Conservation (phyloP, 257 asterid genomes). For the Nicotiana sylvestris region DNA sequence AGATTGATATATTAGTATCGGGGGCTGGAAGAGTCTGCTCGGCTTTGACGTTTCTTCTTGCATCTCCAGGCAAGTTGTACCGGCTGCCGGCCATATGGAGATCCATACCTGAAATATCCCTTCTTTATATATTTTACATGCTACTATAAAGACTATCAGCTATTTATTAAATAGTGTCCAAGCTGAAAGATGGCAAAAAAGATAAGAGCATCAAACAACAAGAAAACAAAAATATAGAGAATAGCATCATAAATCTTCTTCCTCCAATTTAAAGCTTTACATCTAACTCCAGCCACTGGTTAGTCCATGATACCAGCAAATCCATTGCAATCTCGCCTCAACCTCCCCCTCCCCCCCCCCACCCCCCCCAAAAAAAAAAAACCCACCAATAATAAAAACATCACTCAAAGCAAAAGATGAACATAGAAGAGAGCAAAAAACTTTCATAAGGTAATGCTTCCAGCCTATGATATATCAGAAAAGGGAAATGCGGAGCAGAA, state of each 20-base stretch:
- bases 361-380: background rate
- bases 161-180: background rate
- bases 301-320: background rate
- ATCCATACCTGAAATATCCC: conserved; percentile 44
- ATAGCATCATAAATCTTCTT: background rate
- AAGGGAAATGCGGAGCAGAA: no score
- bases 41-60: conserved; percentile 56
- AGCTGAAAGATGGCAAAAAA: background rate
- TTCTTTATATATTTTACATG: no score
- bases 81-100: conserved; percentile 72
- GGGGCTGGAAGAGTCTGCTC: conserved; percentile 38
- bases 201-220: background rate
- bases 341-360: background rate
- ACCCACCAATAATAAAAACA: background rate
- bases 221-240: background rate
- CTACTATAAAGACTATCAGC: background rate
- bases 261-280: no score
- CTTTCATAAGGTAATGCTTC: no score
- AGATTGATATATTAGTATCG: conserved; percentile 6
- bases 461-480: no score
- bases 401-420: background rate
- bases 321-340: background rate
- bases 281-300: no score
- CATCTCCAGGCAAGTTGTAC: conserved; percentile 89
- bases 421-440: background rate